These are phyloP conservation scores for Aureobasidium uvarum DNA, from an alignment of 2,329 filamentous ascomycete genomes.

Conservation along the genomic window DNA sequence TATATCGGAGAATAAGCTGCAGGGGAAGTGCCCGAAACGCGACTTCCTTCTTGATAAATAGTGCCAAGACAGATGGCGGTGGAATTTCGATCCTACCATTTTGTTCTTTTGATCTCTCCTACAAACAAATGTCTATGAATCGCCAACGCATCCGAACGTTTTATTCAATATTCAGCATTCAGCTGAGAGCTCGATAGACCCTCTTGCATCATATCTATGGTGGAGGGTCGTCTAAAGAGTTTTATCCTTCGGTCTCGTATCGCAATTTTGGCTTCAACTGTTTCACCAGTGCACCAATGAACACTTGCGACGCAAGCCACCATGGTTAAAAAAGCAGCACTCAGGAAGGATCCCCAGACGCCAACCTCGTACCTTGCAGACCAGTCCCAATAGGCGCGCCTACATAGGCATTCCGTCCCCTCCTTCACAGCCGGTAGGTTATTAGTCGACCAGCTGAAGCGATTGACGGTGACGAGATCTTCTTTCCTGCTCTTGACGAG, in stretches of 20 bases:
- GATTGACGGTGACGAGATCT: slow-evolving; percentile 1
- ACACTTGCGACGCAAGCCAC: slow-evolving; percentile 7
- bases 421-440: slow-evolving; percentile 16
- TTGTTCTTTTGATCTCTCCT: background rate
- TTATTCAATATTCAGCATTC: background rate
- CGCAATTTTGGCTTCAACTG: background rate
- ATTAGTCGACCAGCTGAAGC: slow-evolving; percentile 20
- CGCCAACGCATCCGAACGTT: background rate
- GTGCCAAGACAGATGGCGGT: background rate
- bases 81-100: background rate
- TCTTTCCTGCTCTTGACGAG: slow-evolving; percentile 4
- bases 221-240: slow-evolving; percentile 18
- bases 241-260: slow-evolving; percentile 21
- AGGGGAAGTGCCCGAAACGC: background rate
- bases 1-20: slow-evolving; percentile 18
- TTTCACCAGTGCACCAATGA: slow-evolving; percentile 25
- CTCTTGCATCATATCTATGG: slow-evolving; percentile 11
- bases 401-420: slow-evolving; percentile 22
- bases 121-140: background rate
- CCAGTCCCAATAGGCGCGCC: slow-evolving; percentile 8
- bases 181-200: background rate
- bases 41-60: background rate
- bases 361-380: slow-evolving; percentile 26
- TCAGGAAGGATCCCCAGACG: slow-evolving; percentile 19
- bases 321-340: slow-evolving; percentile 23